A percentile compares a stretch with the other conserved stretches of the same genome.
These are phyloP conservation scores for Leptoxyphium fumago DNA, from an alignment of 2,329 filamentous ascomycete species.

Conservation along the genomic window DNA sequence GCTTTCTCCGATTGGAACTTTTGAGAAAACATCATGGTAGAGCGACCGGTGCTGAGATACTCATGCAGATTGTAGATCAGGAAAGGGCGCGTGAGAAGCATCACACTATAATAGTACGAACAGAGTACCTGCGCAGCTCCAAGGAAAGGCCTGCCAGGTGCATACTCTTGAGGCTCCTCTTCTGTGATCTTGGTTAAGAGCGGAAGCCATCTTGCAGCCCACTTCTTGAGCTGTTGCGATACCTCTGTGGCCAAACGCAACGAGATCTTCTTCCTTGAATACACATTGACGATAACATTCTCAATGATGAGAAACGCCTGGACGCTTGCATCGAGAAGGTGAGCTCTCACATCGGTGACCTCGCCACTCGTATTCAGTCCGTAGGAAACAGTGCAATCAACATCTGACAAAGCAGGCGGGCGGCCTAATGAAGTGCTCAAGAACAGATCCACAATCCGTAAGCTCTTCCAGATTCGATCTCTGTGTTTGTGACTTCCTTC, in stretches of 20 bases:
- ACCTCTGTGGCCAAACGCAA: conserved; percentile 26
- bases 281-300: conserved; percentile 32
- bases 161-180: background rate
- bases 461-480: conserved; percentile 38
- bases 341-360: conserved; percentile 13
- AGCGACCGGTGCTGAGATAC: conserved; percentile 15
- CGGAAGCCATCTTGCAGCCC: conserved; percentile 23
- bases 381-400: conserved; percentile 31
- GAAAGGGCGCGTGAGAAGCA: conserved; percentile 38
- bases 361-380: conserved; percentile 1
- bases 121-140: conserved; percentile 36
- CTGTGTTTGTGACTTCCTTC: conserved; percentile 21
- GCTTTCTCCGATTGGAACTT: conserved; percentile 10
- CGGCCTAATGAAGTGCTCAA: conserved; percentile 37
- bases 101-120: conserved; percentile 40
- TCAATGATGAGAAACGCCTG: conserved; percentile 37
- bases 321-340: conserved; percentile 21
- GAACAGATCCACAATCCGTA: conserved; percentile 37
- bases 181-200: conserved; percentile 13
- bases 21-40: conserved; percentile 3
- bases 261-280: conserved; percentile 27
- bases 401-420: conserved; percentile 39
- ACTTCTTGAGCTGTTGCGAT: conserved; percentile 26
- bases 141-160: conserved; percentile 16
- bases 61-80: conserved; percentile 35